These are phyloP conservation scores for Melaleuca quinquenervia DNA, from an alignment of 345 rosid species.

Conservation along the genomic window DNA sequence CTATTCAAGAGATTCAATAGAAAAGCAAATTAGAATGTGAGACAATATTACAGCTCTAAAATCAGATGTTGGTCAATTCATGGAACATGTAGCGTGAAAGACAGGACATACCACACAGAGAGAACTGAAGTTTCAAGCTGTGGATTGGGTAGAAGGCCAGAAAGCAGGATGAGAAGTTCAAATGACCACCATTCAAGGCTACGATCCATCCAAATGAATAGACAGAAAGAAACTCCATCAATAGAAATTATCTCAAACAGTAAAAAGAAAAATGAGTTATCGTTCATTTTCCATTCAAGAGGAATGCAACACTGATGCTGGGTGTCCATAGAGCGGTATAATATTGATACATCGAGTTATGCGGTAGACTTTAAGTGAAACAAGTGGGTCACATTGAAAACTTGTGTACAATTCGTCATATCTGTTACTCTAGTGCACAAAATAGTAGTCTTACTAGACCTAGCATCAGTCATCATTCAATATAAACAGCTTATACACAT, in stretches of 20 bases:
- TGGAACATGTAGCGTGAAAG: neutral
- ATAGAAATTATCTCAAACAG: neutral
- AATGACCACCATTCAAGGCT: slow-evolving; percentile 99
- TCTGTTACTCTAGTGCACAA: neutral
- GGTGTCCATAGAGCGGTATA: neutral
- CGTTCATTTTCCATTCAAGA: neutral
- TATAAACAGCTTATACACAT: neutral
- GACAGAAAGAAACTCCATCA: neutral
- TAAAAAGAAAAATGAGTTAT: neutral
- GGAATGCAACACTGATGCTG: neutral
- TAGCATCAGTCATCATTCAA: neutral
- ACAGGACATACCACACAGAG: slow-evolving; percentile 58
- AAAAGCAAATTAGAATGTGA: neutral
- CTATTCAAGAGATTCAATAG: slow-evolving; percentile 14
- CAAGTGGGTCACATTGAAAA: neutral
- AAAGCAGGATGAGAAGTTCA: slow-evolving; percentile 67
- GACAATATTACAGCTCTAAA: neutral
- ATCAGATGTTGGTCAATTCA: neutral
- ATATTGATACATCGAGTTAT: neutral
- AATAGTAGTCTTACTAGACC: neutral
- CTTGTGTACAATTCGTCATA: neutral
- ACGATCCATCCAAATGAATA: neutral
- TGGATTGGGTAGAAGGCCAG: slow-evolving; percentile 75
- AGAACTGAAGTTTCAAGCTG: slow-evolving; percentile 85
- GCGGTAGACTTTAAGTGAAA: neutral